Percentiles rank a stretch among this genome's conserved stretches.
Conservation (phyloP, 768 basidiomycete species). For the Steccherinum ochraceum region DNA sequence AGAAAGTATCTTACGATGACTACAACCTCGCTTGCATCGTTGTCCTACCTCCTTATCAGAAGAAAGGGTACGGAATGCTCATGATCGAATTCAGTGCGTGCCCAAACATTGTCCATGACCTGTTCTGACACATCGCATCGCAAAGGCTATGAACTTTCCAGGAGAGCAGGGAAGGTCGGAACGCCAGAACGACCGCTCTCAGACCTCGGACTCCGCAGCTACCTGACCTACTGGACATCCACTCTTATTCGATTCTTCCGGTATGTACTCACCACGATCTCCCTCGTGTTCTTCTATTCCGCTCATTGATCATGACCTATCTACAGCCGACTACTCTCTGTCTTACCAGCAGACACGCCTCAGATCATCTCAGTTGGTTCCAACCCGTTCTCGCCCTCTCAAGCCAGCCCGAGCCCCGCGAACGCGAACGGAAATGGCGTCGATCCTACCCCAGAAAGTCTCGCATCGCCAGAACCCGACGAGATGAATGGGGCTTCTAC, state of each 20-base stretch:
- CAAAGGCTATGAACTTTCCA: constrained; percentile 88
- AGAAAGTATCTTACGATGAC: constrained; percentile 93
- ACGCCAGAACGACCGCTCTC: constrained; percentile 95
- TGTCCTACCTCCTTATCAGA: constrained; percentile 88
- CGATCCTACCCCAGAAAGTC: background rate
- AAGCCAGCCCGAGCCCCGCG: background rate
- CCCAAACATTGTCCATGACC: background rate
- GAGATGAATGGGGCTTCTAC: background rate
- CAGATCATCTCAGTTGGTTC: constrained; percentile 37
- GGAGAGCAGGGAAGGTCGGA: constrained; percentile 70
- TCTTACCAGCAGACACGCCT: constrained; percentile 47
- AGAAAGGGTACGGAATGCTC: constrained; percentile 86
- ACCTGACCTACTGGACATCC: constrained; percentile 84
- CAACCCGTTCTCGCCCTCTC: constrained; percentile 5
- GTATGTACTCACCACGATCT: constrained; percentile 32
- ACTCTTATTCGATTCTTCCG: constrained; percentile 81
- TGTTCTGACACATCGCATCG: background rate
- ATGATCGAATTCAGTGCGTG: constrained; percentile 95
- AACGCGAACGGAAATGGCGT: background rate
- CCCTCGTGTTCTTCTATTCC: background rate
- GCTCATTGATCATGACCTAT: background rate
- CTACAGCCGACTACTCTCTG: constrained; percentile 51
- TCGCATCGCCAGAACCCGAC: constrained; percentile 2
- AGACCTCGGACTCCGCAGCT: constrained; percentile 86
- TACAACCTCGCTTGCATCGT: constrained; percentile 98